These are phyloP conservation scores for Fusarium sp. DNA, from an alignment of 2,329 filamentous ascomycete species.

Conservation along the genomic window DNA sequence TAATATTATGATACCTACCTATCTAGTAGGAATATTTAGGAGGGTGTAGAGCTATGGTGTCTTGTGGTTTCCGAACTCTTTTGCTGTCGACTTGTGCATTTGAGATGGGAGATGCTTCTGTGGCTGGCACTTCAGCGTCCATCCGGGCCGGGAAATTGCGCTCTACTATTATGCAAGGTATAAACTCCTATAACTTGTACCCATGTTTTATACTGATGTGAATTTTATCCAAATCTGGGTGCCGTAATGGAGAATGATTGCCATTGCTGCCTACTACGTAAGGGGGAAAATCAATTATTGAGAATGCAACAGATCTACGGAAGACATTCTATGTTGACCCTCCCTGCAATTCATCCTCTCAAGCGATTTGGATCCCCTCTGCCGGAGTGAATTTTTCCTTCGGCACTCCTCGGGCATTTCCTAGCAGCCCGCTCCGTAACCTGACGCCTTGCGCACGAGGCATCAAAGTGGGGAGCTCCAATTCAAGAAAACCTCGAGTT, in stretches of 20 bases:
- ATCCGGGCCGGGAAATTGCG: not conserved
- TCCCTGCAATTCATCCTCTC: not conserved
- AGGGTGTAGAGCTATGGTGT: not conserved
- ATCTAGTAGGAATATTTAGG: not conserved
- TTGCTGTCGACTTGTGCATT: not conserved
- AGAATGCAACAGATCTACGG: not conserved
- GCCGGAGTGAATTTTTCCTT: not conserved
- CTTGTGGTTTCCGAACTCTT: not conserved
- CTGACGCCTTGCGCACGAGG: slow-evolving; percentile 47
- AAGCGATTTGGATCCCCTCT: not conserved
- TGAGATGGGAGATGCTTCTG: not conserved
- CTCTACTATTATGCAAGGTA: not conserved
- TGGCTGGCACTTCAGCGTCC: not conserved
- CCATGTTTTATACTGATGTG: not conserved
- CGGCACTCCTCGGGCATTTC: not conserved
- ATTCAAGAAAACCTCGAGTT: slow-evolving; percentile 41
- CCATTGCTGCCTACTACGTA: too few relatives aligned
- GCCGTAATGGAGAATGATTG: not conserved
- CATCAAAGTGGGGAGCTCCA: slow-evolving; percentile 47
- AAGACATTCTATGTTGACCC: not conserved
- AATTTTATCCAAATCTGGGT: not conserved
- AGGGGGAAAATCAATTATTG: too few relatives aligned
- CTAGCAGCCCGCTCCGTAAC: not conserved
- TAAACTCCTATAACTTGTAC: not conserved
- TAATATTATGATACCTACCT: not conserved